Percentiles rank a stretch among this genome's conserved stretches.
Evolutionary conservation across 495 filamentous ascomycete genomes (phyloP).

Genomic region (Penicillium antarcticum): DNA sequence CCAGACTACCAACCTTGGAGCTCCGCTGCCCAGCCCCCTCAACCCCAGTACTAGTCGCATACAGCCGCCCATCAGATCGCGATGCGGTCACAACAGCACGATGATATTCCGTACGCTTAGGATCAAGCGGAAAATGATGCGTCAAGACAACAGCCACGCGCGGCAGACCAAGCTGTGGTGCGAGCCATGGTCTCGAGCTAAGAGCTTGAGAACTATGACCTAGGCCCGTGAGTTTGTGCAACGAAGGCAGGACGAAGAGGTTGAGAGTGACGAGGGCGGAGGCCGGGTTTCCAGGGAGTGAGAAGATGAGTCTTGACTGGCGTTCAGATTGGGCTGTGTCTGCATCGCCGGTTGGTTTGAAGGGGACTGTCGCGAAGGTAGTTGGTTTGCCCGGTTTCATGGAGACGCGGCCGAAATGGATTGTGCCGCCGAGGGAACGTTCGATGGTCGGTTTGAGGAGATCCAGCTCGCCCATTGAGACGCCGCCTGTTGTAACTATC

Average conservation of each 20-base stretch:
- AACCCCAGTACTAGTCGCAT: constrained; percentile 79
- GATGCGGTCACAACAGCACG: constrained; percentile 63
- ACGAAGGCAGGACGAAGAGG: constrained; percentile 85
- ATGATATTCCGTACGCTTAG: constrained; percentile 80
- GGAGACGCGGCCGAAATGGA: constrained; percentile 92
- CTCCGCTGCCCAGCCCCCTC: constrained; percentile 67
- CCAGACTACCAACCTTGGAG: constrained; percentile 82
- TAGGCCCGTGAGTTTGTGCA: constrained; percentile 63
- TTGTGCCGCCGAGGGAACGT: constrained; percentile 81
- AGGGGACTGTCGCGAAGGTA: constrained; percentile 86
- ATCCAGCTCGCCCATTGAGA: constrained; percentile 98
- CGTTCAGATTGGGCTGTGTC: constrained; percentile 46
- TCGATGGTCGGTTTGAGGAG: constrained; percentile 97
- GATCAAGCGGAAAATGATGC: constrained; percentile 70
- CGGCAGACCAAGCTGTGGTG: constrained; percentile 59
- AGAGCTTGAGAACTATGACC: constrained; percentile 28
- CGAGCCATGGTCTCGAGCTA: constrained; percentile 17
- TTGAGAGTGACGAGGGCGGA: constrained; percentile 90
- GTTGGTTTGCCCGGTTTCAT: constrained; percentile 99
- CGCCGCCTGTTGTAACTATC: constrained; percentile 89
- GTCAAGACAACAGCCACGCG: constrained; percentile 66
- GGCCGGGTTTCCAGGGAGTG: constrained; percentile 91
- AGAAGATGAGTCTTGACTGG: constrained; percentile 73
- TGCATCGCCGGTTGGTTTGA: constrained; percentile 33
- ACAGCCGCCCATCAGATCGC: constrained; percentile 61